Conservation (phyloP, 495 filamentous ascomycete species). For the Neurospora sp. region DNA sequence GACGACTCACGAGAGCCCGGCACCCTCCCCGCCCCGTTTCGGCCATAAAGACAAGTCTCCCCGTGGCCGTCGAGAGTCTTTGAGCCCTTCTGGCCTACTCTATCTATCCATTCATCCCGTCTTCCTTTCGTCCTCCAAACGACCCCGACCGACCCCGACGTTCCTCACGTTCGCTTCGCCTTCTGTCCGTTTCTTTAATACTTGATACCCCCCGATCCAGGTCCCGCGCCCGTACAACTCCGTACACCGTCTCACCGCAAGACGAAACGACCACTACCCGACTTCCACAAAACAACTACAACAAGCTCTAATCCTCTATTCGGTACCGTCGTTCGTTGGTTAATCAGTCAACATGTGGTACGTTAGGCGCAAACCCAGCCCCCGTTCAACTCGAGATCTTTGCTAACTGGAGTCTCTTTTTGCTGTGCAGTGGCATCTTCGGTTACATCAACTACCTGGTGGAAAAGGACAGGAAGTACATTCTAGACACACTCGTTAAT, state of each 20-base stretch:
- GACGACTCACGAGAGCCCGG: background rate
- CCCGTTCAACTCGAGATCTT: background rate
- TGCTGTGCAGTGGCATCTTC: slow-evolving; percentile 76
- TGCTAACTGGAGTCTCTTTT: background rate
- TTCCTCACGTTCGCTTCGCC: background rate
- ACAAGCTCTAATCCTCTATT: slow-evolving; percentile 1
- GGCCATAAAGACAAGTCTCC: background rate
- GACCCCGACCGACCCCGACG: background rate
- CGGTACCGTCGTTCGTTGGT: slow-evolving; percentile 15
- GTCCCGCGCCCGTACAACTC: background rate
- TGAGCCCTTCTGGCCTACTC: background rate
- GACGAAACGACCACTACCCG: background rate
- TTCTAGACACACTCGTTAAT: slow-evolving; percentile 92
- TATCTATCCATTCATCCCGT: background rate
- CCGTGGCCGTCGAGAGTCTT: background rate
- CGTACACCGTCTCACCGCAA: background rate
- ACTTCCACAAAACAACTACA: background rate
- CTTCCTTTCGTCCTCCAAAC: background rate
- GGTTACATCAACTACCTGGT: slow-evolving; percentile 90
- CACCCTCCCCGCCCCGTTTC: background rate
- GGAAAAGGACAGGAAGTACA: slow-evolving; percentile 91
- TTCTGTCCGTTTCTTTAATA: background rate
- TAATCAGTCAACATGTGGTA: slow-evolving; percentile 27
- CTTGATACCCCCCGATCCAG: background rate
- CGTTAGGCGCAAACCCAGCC: slow-evolving; percentile 1